Evolutionary conservation across 1,139 yeast genomes (phyloP), one percentile per base, ranked within the genome.

Genomic region (Kurtzmaniella quercitrusa): DNA sequence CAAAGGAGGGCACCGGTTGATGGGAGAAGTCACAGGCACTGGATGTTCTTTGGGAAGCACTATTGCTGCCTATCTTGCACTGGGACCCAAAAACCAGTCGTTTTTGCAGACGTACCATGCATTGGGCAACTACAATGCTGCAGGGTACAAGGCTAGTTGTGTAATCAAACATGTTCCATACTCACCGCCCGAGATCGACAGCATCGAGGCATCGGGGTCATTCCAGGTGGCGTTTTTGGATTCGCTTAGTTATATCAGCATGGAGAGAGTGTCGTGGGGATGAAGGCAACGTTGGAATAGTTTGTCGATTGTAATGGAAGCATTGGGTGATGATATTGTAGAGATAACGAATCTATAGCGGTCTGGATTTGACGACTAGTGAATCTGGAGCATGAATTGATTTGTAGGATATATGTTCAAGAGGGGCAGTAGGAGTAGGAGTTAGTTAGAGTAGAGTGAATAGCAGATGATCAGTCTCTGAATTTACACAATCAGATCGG

Each of bases 21-120:
- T 90, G 85, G 85, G 86, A 1, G 59, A 68, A 12, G 77, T 90
- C n/a, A 90, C 97, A 0, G 97, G 96, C 0, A 75, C 94, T 2
- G 98, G 97, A 0, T 91, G 97, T 51, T 78, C 93, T 0, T 66
- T 89, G 40, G 96, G 95, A 1, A 82, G 93, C 41, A 75, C 81
- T 0, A 78, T 89, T 44, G 82, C 87, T 0, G 72, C 87, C 1
- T 76, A 72, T 51, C 56, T 82, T 8, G 82, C 82, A 3, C 36
- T 31, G 36, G 36, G 18, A 5, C 18, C 16, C 18, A 31, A 16
- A 15, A 14, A 9, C 14, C 36, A 15, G 12, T 31, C 36, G 18
- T 31, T 14, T 15, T 12, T 31, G 10, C 16, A 31, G 5, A 31
- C 36, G 5, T 31, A 31, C 18, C 16, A 31, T 31, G 95, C 94